Evolutionary conservation across 352 stramenopile species (phyloP).

Genomic region (Globisporangium middletonii): DNA sequence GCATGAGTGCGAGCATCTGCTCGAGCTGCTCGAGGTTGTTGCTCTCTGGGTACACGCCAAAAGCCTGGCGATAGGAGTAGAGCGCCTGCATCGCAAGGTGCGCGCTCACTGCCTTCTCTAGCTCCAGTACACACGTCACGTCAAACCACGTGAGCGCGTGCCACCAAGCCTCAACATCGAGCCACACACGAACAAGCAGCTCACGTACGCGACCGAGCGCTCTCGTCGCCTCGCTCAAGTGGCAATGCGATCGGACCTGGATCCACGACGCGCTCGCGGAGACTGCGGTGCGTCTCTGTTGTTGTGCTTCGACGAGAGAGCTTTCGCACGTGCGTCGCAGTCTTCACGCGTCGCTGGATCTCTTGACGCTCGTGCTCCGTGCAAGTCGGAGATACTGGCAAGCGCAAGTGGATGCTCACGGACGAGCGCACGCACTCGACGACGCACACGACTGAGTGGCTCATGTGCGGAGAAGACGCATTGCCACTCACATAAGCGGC

Average conservation of each 20-base stretch:
- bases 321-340: constrained; percentile 11
- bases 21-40: constrained; percentile 18
- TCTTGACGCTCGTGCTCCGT: constrained; percentile 2
- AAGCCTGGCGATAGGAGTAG: constrained; percentile 19
- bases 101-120: background rate
- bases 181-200: too few relatives aligned
- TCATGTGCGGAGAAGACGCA: background rate
- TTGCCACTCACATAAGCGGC: background rate
- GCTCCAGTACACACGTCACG: background rate
- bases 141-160: background rate
- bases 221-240: background rate
- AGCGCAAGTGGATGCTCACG: background rate
- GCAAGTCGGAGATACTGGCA: background rate
- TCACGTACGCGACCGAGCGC: too few relatives aligned
- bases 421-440: constrained; percentile 7
- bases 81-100: constrained; percentile 24
- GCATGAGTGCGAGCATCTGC: constrained; percentile 11
- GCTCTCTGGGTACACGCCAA: constrained; percentile 17
- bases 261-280: constrained; percentile 16
- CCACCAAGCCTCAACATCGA: too few relatives aligned
- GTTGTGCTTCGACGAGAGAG: constrained; percentile 8
- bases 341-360: background rate
- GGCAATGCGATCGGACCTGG: constrained; percentile 13
- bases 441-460: background rate
- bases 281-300: constrained; percentile 13